Evolutionary conservation across 495 filamentous ascomycete genomes (phyloP).

Genomic region (Annulohypoxylon nitens): DNA sequence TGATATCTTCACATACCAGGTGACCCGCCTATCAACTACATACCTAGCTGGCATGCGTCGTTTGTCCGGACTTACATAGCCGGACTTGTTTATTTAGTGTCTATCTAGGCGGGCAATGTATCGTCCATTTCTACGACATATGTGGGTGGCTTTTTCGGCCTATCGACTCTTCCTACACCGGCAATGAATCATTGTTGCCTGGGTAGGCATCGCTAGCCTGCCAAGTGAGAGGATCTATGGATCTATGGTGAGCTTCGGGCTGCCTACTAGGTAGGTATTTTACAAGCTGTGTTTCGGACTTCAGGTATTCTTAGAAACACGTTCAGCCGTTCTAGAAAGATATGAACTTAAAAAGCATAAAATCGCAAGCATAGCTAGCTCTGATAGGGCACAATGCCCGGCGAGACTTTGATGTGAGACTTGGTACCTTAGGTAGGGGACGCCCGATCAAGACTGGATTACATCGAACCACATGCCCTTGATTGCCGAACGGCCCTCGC

Average conservation of each 20-base stretch:
- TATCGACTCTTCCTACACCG: slow-evolving; percentile 9
- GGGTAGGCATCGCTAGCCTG: slow-evolving; percentile 5
- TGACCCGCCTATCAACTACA: neutral
- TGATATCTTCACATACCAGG: slow-evolving; percentile 13
- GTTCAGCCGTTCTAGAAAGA: slow-evolving; percentile 32
- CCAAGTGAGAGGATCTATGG: neutral
- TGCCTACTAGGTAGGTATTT: neutral
- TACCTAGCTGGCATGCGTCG: neutral
- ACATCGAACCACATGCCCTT: slow-evolving; percentile 35
- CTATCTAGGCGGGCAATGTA: neutral
- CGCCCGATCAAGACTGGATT: slow-evolving; percentile 27
- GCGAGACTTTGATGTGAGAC: slow-evolving; percentile 39
- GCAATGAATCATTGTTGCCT: slow-evolving; percentile 12
- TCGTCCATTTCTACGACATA: slow-evolving; percentile 23
- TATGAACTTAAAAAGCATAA: slow-evolving; percentile 39
- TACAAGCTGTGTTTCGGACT: slow-evolving; percentile 36
- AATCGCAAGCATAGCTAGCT: slow-evolving; percentile 25
- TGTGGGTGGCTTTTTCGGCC: slow-evolving; percentile 28
- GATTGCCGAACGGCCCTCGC: slow-evolving; percentile 22
- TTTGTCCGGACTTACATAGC: slow-evolving; percentile 31
- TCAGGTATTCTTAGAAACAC: slow-evolving; percentile 26
- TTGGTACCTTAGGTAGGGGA: slow-evolving; percentile 23
- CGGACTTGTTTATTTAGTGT: slow-evolving; percentile 23
- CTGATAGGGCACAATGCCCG: slow-evolving; percentile 34
- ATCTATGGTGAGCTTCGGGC: slow-evolving; percentile 7